Conservation (phyloP, 805 yeast species). For the Candida nemodendra region DNA sequence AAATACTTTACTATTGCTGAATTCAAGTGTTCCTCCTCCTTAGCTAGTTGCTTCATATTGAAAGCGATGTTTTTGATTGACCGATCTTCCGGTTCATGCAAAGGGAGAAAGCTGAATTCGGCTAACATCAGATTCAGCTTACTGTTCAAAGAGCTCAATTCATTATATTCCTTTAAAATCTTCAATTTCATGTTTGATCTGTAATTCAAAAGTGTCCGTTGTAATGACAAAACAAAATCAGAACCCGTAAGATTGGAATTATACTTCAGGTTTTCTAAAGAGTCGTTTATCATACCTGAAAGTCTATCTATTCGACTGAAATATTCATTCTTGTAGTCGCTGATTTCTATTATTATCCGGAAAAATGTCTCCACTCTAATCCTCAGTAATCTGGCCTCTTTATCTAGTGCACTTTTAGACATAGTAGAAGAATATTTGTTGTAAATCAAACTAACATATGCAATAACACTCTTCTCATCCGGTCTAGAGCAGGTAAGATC, state of each 20-base stretch:
- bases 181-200: constrained; percentile 10
- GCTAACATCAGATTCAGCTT: constrained; percentile 19
- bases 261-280: constrained; percentile 13
- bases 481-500: constrained; percentile 50
- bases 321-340: constrained; percentile 17
- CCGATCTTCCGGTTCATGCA: constrained; percentile 17
- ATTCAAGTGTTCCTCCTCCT: constrained; percentile 33
- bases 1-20: constrained; percentile 34
- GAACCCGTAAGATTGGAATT: constrained; percentile 1
- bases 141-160: constrained; percentile 16
- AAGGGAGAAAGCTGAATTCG: constrained; percentile 18
- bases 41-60: constrained; percentile 29
- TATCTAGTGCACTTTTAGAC: constrained; percentile 6
- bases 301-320: constrained; percentile 16
- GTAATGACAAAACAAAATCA: constrained; percentile 2
- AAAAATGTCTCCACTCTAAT: constrained; percentile 29
- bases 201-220: constrained; percentile 6
- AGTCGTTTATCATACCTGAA: constrained; percentile 9
- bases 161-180: constrained; percentile 15
- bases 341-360: constrained; percentile 20
- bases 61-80: constrained; percentile 11
- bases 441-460: constrained; percentile 60
- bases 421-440: constrained; percentile 36
- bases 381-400: constrained; percentile 8
- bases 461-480: constrained; percentile 59